Conservation (phyloP, 208 protist genomes). For the Trypanosoma vivax region DNA sequence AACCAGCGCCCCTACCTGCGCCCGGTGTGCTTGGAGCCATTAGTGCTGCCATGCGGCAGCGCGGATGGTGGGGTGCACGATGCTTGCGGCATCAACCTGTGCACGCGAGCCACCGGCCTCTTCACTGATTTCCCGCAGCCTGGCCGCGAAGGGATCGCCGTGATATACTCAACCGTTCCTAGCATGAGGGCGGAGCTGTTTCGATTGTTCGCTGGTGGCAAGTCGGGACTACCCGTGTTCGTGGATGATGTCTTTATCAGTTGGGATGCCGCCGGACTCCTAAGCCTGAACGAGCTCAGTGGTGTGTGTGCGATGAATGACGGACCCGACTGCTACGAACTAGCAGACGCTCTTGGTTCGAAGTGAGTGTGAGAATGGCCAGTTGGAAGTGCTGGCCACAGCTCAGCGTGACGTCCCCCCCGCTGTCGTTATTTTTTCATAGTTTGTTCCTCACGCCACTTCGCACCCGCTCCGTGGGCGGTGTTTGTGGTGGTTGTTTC, state of each 20-base stretch:
- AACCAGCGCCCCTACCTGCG: too few relatives aligned
- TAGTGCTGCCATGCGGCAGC: background rate
- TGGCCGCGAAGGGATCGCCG: background rate
- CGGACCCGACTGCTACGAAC: background rate
- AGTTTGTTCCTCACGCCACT: too few relatives aligned
- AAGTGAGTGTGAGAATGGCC: too few relatives aligned
- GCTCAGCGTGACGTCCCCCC: too few relatives aligned
- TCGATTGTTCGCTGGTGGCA: background rate
- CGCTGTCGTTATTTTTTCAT: too few relatives aligned
- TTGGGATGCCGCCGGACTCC: constrained; percentile 15
- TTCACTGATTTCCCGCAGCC: constrained; percentile 8
- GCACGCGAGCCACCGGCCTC: constrained; percentile 6
- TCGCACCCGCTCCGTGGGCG: too few relatives aligned
- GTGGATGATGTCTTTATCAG: constrained; percentile 20
- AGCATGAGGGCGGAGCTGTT: background rate
- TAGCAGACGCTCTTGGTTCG: too few relatives aligned
- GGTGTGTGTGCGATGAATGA: constrained; percentile 3
- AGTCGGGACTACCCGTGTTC: constrained; percentile 2
- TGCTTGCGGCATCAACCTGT: constrained; percentile 14
- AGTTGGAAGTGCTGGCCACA: too few relatives aligned
- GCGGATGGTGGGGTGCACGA: background rate
- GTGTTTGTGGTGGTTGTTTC: too few relatives aligned
- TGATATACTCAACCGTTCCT: constrained; percentile 17
- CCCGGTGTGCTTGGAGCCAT: too few relatives aligned
- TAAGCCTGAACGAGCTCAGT: constrained; percentile 15